Base-by-base conservation (phyloP, 306 rosid species). In the Vigna unguiculata region DNA sequence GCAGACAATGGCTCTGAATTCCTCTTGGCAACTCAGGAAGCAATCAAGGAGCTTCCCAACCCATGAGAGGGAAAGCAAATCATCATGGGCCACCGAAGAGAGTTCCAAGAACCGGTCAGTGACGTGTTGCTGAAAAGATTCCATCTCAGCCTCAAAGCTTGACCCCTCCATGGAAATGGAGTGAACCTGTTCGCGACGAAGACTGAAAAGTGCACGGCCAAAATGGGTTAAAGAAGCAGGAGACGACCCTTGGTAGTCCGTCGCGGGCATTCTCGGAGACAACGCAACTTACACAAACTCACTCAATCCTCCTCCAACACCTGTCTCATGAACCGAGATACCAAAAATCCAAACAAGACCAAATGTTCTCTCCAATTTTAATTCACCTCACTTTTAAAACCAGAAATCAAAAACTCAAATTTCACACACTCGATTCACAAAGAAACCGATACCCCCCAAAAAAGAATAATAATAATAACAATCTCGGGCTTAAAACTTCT, bases 211-310 rank as follows among this genome's bases (percentile, higher is more conserved):
- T 24, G 96, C 85, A 51, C 98, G 96, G 14, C 97, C 92, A 20
- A 88, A 60, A 60, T 76, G 74, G 41, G 79, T 40, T 59, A 86
- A 74, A 5, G 88, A 81, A 25, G 83, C 78, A 13, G 87, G 86
- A 22, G 98, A 82, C 53, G 95, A 89, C 77, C 91, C 87, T 20
- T 86, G 92, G 49, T 58, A 85, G 86, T 90, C 97, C 82, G 98
- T 86, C 9, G 93, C 86, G 25, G 94, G 97, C 98, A 94, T 94
- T 87, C 76, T 91, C 72, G 67, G 73, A 71, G 45, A 78, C 41
- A 80, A 79, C 66, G 19, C 43, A 15, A 45, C 59, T 40, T 14
- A 32, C 38, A 19, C 21, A 54, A 41, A 8, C 19, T 61, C 60
- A 28, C 72, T 22, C 34, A 34, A 74, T 51, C 32, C 30, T 57